Evolutionary conservation across 1,284 basidiomycete genomes (phyloP), one percentile per base, ranked within the genome.

Genomic region (Pterulicium gracile): DNA sequence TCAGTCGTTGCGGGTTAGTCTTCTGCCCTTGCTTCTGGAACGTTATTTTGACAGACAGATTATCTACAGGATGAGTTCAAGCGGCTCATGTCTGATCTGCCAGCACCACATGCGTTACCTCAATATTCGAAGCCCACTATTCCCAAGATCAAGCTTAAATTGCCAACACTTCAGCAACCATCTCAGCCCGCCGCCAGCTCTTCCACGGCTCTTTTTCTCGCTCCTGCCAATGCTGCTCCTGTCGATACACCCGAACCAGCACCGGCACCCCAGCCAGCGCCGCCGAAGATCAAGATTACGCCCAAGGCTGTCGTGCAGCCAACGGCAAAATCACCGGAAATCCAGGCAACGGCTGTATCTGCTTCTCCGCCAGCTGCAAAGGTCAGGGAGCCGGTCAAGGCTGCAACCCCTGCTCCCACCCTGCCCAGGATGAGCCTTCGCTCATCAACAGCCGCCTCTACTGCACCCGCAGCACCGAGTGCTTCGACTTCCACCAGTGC

Each of bases 1-100:
- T 13, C 56, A 70, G 18, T 58, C 66, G 5, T 67, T 89, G 24
- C 69, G 78, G 54, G 86, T 86, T 59, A 44, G 75, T 63, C 49
- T 19, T 17, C 27, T 44, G 19, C 18, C 24, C 15, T 43, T 35
- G 42, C 24, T 45, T 27, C 45, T 18, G 21, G 45, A 32, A 10
- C 10, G 47, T 48, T 56, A n/a, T n/a, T n/a, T n/a, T n/a, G n/a
- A n/a, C n/a, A n/a, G n/a, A n/a, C 45, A 58, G 36, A 46, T 42
- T 43, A 43, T 42, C 41, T 47, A 14, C 49, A 88, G 85, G 77
- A 81, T 47, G 67, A 76, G 54, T 88, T 88, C 59, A 73, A 75
- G 21, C 70, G 76, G 51, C 61, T 87, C 15, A 81, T 88, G 81
- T 70, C 81, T 3, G 85, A 88, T 58, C 67, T 88, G 23, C 85